Conservation (phyloP, 1,284 basidiomycete genomes). For the Lentinus polychrous region DNA sequence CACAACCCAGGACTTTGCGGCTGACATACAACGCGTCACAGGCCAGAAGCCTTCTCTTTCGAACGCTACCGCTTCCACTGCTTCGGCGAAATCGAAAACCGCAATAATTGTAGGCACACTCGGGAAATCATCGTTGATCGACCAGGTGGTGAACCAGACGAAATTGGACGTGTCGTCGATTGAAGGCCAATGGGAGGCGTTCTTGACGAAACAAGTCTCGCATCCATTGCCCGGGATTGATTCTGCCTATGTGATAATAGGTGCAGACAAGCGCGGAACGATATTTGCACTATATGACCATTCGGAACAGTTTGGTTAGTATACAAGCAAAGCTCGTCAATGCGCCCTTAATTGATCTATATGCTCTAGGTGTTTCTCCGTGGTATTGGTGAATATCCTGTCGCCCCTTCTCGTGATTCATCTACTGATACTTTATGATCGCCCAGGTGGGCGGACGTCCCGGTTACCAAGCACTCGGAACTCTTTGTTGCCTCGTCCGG, state of each 20-base stretch:
- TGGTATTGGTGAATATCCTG: slow-evolving; percentile 48
- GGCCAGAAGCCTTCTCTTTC: slow-evolving; percentile 38
- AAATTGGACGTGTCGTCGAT: slow-evolving; percentile 48
- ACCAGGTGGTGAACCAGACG: slow-evolving; percentile 43
- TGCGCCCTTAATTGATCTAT: not conserved
- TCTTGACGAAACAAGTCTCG: slow-evolving; percentile 41
- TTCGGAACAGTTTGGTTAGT: slow-evolving; percentile 62
- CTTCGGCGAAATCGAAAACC: slow-evolving; percentile 16
- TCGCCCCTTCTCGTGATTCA: not conserved
- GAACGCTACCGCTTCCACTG: slow-evolving; percentile 33
- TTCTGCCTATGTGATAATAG: slow-evolving; percentile 59
- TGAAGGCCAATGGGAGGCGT: slow-evolving; percentile 59
- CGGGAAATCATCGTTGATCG: slow-evolving; percentile 53
- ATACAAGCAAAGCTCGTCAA: not conserved
- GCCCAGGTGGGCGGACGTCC: slow-evolving; percentile 62
- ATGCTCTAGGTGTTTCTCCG: slow-evolving; percentile 45
- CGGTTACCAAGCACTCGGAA: slow-evolving; percentile 39
- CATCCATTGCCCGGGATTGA: slow-evolving; percentile 51
- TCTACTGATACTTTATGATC: not conserved
- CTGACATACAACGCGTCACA: slow-evolving; percentile 55
- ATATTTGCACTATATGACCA: slow-evolving; percentile 66
- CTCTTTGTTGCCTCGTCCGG: slow-evolving; percentile 41
- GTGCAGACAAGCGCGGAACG: slow-evolving; percentile 58
- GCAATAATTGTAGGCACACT: slow-evolving; percentile 61
- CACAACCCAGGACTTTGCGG: slow-evolving; percentile 51